phyloP scores from a whole-genome alignment of 306 rosid species.

The Cicer bijugum region DNA sequence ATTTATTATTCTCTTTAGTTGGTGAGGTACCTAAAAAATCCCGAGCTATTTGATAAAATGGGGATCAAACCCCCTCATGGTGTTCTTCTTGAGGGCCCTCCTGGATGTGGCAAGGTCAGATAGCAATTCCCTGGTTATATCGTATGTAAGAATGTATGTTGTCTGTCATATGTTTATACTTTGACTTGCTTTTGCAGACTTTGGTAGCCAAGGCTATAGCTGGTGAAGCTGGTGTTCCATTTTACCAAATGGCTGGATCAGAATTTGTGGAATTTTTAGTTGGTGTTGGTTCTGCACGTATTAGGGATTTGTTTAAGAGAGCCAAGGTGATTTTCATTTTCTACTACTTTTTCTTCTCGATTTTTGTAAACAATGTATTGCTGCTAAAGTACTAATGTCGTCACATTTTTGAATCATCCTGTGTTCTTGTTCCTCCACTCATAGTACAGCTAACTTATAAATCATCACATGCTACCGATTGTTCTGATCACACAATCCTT shows the following conservation, averaged over 20 bases:
- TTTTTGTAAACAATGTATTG: constrained; percentile 36
- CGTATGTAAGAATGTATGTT: constrained; percentile 32
- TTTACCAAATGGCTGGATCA: constrained; percentile 99
- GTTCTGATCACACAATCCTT: constrained; percentile 28
- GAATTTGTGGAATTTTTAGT: constrained; percentile 98
- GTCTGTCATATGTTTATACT: constrained; percentile 25
- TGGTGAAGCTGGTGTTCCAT: constrained; percentile 99
- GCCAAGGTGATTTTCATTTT: constrained; percentile 71
- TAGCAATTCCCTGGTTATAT: constrained; percentile 43
- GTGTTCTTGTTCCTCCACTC: constrained; percentile 33
- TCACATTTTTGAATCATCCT: constrained; percentile 37
- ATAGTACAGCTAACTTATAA: constrained; percentile 36
- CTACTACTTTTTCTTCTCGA: constrained; percentile 38
- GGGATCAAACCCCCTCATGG: constrained; percentile 99
- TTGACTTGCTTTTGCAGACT: constrained; percentile 64
- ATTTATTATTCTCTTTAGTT: constrained; percentile 61
- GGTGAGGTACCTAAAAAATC: constrained; percentile 97
- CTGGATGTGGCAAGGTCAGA: constrained; percentile 99
- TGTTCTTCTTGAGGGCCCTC: constrained; percentile 97
- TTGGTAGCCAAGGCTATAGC: constrained; percentile 99
- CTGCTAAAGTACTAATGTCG: constrained; percentile 43
- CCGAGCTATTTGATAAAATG: constrained; percentile 93
- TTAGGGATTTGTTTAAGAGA: constrained; percentile 94
- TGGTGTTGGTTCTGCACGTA: constrained; percentile 99
- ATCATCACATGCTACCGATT: constrained; percentile 25